Evolutionary conservation across 2,329 filamentous ascomycete species (phyloP).

Genomic region (Cercospora sp.): DNA sequence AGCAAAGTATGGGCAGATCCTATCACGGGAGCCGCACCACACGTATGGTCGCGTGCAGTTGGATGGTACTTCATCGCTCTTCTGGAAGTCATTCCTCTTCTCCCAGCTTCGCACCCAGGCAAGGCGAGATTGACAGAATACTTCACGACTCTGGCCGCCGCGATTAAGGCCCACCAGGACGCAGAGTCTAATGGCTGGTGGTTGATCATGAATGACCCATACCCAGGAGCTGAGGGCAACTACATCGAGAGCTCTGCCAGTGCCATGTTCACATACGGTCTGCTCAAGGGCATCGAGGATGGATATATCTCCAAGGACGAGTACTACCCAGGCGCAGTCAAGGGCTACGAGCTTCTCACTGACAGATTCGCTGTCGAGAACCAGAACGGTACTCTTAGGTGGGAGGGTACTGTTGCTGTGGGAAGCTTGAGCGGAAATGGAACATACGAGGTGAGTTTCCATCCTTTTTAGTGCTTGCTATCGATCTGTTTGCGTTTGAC

Average conservation of each 20-base stretch:
- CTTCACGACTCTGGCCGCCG: conserved; percentile 43
- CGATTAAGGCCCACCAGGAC: conserved; percentile 51
- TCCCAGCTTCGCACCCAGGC: conserved; percentile 42
- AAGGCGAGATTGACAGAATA: conserved; percentile 39
- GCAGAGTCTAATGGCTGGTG: conserved; percentile 58
- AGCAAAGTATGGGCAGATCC: conserved; percentile 55
- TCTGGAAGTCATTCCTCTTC: conserved; percentile 47
- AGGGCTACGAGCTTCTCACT: conserved; percentile 49
- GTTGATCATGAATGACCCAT: conserved; percentile 58
- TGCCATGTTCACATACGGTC: conserved; percentile 58
- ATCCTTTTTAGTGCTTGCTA: background rate
- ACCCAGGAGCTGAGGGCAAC: conserved; percentile 48
- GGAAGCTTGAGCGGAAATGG: conserved; percentile 53
- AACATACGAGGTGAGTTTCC: conserved; percentile 50
- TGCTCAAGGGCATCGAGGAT: conserved; percentile 50
- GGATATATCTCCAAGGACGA: conserved; percentile 40
- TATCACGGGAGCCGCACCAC: conserved; percentile 52
- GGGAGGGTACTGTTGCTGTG: conserved; percentile 55
- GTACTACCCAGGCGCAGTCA: conserved; percentile 54
- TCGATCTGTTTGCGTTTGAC: background rate
- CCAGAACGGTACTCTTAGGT: conserved; percentile 52
- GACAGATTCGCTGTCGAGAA: conserved; percentile 51
- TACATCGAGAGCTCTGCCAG: conserved; percentile 62
- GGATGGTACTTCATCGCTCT: conserved; percentile 58
- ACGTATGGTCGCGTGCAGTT: conserved; percentile 55